Percentiles rank a stretch among this genome's conserved stretches.
phyloP scores from a whole-genome alignment of 2,329 filamentous ascomycete genomes.

The Albophoma yamanashiensis region DNA sequence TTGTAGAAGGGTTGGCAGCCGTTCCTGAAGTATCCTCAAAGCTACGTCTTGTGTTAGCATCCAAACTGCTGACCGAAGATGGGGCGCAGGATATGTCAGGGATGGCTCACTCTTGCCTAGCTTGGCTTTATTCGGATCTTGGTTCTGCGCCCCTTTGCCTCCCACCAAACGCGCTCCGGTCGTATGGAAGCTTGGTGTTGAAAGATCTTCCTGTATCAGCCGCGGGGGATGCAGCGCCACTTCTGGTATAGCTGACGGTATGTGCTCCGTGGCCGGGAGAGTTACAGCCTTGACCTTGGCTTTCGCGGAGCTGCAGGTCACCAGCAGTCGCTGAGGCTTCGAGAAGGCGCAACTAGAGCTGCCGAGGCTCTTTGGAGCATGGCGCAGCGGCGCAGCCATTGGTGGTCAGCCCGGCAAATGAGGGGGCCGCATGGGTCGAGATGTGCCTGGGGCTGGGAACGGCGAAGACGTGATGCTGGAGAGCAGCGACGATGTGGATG shows the following conservation, averaged over 20 bases:
- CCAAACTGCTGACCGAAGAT: neutral
- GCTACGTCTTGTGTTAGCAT: slow-evolving; percentile 27
- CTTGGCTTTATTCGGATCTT: slow-evolving; percentile 49
- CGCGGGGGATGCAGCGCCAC: neutral
- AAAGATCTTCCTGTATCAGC: neutral
- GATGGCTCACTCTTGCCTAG: slow-evolving; percentile 47
- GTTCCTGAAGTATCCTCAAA: slow-evolving; percentile 53
- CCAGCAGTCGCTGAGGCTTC: slow-evolving; percentile 3
- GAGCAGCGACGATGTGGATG: neutral
- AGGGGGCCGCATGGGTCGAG: slow-evolving; percentile 3
- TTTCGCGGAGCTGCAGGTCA: slow-evolving; percentile 17
- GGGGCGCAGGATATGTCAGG: neutral
- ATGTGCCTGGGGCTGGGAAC: neutral
- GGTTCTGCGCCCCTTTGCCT: slow-evolving; percentile 21
- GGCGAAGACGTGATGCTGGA: neutral
- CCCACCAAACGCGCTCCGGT: slow-evolving; percentile 18
- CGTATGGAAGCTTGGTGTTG: slow-evolving; percentile 19
- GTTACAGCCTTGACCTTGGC: slow-evolving; percentile 16
- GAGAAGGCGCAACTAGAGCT: slow-evolving; percentile 15
- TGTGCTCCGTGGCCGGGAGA: slow-evolving; percentile 1
- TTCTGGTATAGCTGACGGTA: neutral
- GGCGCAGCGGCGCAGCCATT: slow-evolving; percentile 24
- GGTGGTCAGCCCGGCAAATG: slow-evolving; percentile 10
- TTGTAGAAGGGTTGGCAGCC: slow-evolving; percentile 56
- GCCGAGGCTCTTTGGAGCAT: slow-evolving; percentile 12